These are phyloP conservation scores for Ophiocordyceps camponoti-saundersi DNA, from an alignment of 2,329 filamentous ascomycete species.

Conservation along the genomic window DNA sequence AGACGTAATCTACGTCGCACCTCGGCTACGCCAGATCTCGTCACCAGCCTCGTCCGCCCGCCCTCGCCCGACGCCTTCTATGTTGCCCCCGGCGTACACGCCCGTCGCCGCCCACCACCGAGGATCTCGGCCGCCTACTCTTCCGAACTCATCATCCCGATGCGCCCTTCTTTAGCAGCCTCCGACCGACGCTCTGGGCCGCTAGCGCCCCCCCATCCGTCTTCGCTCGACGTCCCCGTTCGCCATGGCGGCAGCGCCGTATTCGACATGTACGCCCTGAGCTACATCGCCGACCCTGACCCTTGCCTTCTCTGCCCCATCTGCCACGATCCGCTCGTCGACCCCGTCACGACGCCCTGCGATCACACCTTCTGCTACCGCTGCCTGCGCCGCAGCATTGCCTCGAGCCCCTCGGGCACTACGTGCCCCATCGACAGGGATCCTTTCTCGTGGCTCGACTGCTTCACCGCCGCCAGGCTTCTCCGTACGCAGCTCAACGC, in stretches of 20 bases:
- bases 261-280: conserved; percentile 28
- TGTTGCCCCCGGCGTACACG: conserved; percentile 10
- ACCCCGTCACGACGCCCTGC: conserved; percentile 43
- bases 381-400: conserved; percentile 30
- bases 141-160: conserved; percentile 3
- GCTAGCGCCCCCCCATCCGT: conserved; percentile 17
- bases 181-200: conserved; percentile 16
- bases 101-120: conserved; percentile 5
- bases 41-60: conserved; percentile 20
- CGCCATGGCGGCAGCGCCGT: conserved; percentile 19
- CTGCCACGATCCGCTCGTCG: conserved; percentile 43
- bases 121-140: conserved; percentile 1
- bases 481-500: conserved; percentile 44
- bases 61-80: conserved; percentile 19
- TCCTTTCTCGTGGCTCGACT: conserved; percentile 19
- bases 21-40: conserved; percentile 20
- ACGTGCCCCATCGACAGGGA: conserved; percentile 43
- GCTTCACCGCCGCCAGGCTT: conserved; percentile 25
- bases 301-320: conserved; percentile 34
- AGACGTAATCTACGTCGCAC: conserved; percentile 17
- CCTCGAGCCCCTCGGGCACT: conserved; percentile 20
- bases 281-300: conserved; percentile 25
- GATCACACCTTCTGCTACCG: conserved; percentile 48
- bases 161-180: conserved; percentile 7
- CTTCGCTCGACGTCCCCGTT: conserved; percentile 20